Percentiles rank a stretch among this genome's conserved stretches.
Conservation (phyloP, 139 green algal genomes). For the Spirogloea muscicola region DNA sequence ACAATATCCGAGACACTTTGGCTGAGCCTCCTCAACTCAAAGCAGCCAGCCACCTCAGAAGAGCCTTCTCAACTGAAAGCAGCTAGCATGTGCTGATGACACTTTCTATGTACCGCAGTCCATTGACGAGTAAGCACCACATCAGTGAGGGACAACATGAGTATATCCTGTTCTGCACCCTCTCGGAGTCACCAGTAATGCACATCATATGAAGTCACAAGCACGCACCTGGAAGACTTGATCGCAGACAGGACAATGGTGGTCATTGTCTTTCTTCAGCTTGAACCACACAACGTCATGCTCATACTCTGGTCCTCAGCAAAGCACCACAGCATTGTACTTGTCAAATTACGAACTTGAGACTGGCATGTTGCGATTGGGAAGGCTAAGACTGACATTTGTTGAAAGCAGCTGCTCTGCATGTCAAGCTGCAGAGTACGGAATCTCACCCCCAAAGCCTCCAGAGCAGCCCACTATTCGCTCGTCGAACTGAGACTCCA, state of each 20-base stretch:
- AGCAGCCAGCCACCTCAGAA: not conserved
- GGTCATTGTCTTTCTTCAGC: constrained; percentile 31
- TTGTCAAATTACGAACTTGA: too few species aligned
- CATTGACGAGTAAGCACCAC: not conserved
- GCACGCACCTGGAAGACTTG: constrained; percentile 37
- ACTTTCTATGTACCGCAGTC: not conserved
- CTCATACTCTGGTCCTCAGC: constrained; percentile 34
- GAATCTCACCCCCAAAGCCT: constrained; percentile 28
- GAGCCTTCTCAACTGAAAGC: not conserved
- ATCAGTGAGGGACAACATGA: not conserved
- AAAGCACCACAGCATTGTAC: not conserved
- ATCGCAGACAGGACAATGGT: constrained; percentile 31
- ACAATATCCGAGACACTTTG: not conserved
- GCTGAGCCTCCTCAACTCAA: not conserved
- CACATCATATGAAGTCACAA: not conserved
- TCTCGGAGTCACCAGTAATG: not conserved
- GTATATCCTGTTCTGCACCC: not conserved
- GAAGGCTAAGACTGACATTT: too few species aligned
- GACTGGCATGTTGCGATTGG: too few species aligned
- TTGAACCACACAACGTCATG: constrained; percentile 49
- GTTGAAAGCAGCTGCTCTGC: too few species aligned
- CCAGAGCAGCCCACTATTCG: constrained; percentile 46
- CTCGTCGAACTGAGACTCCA: constrained; percentile 47
- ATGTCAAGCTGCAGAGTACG: too few species aligned
- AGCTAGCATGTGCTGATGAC: not conserved